Conservation (phyloP, 2,329 filamentous ascomycete species). For the Lasiodiplodia hormozganensis region DNA sequence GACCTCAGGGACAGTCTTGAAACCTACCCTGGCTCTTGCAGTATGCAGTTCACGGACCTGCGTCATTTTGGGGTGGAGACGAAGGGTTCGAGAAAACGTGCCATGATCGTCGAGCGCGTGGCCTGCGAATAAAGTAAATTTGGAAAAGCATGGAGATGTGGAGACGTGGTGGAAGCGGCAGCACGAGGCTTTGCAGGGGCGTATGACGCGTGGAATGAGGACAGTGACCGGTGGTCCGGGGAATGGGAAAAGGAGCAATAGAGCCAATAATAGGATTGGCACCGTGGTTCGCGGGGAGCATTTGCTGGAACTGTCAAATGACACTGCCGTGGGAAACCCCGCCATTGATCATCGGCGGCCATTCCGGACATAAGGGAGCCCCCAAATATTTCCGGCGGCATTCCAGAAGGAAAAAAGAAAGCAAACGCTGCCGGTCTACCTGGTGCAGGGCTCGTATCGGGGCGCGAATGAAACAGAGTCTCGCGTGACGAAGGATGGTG, state of each 20-base stretch:
- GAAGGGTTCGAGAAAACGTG: slow-evolving; percentile 8
- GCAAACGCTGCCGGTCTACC: background rate
- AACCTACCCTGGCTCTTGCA: slow-evolving; percentile 21
- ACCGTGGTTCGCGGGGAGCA: slow-evolving; percentile 5
- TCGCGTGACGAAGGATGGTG: slow-evolving; percentile 18
- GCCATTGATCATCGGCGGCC: background rate
- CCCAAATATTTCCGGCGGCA: slow-evolving; percentile 6
- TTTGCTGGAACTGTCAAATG: slow-evolving; percentile 9
- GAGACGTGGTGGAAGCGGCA: slow-evolving; percentile 16
- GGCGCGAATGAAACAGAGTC: slow-evolving; percentile 13
- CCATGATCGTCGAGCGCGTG: slow-evolving; percentile 6
- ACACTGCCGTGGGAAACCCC: background rate
- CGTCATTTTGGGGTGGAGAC: slow-evolving; percentile 21
- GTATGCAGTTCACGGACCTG: slow-evolving; percentile 24
- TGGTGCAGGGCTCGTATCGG: slow-evolving; percentile 13
- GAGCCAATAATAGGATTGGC: background rate
- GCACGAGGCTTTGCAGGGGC: slow-evolving; percentile 13
- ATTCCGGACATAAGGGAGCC: slow-evolving; percentile 11
- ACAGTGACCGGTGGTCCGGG: slow-evolving; percentile 9
- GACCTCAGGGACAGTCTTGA: slow-evolving; percentile 17
- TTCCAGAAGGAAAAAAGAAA: slow-evolving; percentile 26
- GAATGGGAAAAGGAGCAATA: slow-evolving; percentile 18
- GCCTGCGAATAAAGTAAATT: slow-evolving; percentile 12
- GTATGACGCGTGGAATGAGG: slow-evolving; percentile 12
- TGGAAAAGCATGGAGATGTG: slow-evolving; percentile 26